A percentile compares a stretch with the other conserved stretches of the same genome.
Evolutionary conservation across 768 basidiomycete species (phyloP).

Genomic region (Coprinellus micaceus): DNA sequence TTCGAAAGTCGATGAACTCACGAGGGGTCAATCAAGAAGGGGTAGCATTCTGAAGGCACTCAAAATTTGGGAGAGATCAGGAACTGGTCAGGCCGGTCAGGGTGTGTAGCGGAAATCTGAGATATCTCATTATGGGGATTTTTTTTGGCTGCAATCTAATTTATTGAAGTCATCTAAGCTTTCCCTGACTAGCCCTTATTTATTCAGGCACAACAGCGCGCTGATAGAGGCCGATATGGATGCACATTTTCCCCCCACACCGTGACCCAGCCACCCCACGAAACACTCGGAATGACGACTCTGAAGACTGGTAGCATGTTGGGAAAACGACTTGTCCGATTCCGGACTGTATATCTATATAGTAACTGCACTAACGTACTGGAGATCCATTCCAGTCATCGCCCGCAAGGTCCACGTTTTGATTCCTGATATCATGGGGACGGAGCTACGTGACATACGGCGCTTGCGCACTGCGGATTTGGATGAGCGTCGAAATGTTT

Average conservation of each 20-base stretch:
- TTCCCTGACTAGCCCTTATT: background rate
- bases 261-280: background rate
- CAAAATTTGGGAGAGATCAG: background rate
- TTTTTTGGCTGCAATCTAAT: background rate
- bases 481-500: background rate
- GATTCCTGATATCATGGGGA: background rate
- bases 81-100: background rate
- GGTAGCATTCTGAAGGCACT: background rate
- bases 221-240: background rate
- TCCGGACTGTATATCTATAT: background rate
- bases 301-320: background rate
- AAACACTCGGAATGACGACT: background rate
- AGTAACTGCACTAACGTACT: too few species aligned
- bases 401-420: background rate
- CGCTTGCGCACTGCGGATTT: background rate
- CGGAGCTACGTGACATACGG: background rate
- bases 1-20: background rate
- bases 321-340: background rate
- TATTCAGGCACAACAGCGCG: background rate
- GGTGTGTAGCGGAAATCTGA: background rate
- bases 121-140: background rate
- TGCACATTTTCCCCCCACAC: background rate
- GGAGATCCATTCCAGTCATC: slow-evolving; percentile 9
- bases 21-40: background rate
- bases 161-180: background rate